Percentiles rank a stretch among this genome's conserved stretches.
Conservation (phyloP, 345 rosid species). For the Eucalyptus microcorys region DNA sequence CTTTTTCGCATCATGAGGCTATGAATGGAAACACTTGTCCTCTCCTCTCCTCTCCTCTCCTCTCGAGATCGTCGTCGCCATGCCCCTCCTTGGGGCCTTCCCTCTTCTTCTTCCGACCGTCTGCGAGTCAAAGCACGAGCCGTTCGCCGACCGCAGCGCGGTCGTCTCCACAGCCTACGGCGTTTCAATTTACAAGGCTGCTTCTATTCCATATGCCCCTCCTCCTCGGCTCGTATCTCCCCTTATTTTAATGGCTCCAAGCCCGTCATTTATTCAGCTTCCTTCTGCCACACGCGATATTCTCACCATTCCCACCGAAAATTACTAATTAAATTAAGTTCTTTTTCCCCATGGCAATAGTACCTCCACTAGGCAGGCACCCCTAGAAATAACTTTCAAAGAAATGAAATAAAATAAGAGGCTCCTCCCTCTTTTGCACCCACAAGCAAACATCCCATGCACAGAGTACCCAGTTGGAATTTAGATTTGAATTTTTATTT, state of each 20-base stretch:
- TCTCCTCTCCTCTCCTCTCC: background rate
- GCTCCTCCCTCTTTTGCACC: constrained; percentile 3
- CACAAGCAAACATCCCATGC: constrained; percentile 21
- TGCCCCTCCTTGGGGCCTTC: background rate
- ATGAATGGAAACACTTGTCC: background rate
- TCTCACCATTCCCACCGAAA: constrained; percentile 10
- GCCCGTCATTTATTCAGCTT: background rate
- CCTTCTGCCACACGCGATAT: constrained; percentile 22
- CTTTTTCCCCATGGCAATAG: background rate
- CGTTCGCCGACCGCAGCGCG: constrained; percentile 81
- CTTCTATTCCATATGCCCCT: background rate
- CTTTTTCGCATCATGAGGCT: background rate
- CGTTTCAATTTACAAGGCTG: constrained; percentile 51
- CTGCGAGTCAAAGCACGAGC: constrained; percentile 46
- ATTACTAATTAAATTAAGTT: background rate
- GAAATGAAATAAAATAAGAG: background rate
- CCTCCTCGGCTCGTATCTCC: background rate
- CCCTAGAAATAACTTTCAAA: background rate
- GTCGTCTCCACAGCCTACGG: constrained; percentile 37
- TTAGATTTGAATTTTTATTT: background rate
- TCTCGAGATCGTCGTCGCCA: background rate
- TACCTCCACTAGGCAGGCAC: background rate
- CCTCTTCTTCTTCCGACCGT: background rate
- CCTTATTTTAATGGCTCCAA: background rate
- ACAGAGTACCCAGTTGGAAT: background rate